Conservation (phyloP, 805 yeast genomes). For the Cyberlindnera galapagoensis region DNA sequence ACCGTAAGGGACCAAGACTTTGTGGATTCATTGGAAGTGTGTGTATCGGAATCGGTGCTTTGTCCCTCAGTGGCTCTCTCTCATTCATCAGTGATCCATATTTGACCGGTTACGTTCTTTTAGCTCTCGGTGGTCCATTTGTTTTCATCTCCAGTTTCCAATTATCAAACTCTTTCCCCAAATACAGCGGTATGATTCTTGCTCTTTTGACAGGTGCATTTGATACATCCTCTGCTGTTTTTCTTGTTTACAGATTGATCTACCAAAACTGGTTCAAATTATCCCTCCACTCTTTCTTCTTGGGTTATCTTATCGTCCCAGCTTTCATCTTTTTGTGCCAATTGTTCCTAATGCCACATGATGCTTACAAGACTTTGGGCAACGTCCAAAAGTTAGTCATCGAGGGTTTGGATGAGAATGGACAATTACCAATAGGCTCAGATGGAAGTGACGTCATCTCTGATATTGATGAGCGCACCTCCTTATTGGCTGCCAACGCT, state of each 20-base stretch:
- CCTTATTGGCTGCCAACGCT: conserved; percentile 21
- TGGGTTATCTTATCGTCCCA: conserved; percentile 66
- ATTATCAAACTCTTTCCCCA: conserved; percentile 80
- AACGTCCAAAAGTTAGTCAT: conserved; percentile 61
- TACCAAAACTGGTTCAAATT: conserved; percentile 39
- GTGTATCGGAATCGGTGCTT: conserved; percentile 51
- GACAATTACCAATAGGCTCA: conserved; percentile 37
- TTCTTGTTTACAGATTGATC: conserved; percentile 61
- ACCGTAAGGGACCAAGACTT: conserved; percentile 71
- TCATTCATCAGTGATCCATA: conserved; percentile 50
- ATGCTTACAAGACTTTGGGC: conserved; percentile 67
- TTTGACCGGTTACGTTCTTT: conserved; percentile 60
- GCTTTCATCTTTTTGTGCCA: conserved; percentile 70
- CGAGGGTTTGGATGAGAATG: conserved; percentile 70
- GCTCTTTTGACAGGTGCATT: conserved; percentile 91
- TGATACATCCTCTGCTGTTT: conserved; percentile 87
- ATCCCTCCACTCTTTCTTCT: conserved; percentile 55
- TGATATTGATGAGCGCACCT: conserved; percentile 33
- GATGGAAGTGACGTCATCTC: conserved; percentile 38
- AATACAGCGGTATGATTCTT: conserved; percentile 69
- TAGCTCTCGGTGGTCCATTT: conserved; percentile 93
- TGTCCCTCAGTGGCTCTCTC: conserved; percentile 37
- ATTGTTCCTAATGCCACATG: conserved; percentile 69
- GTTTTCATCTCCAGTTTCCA: conserved; percentile 88
- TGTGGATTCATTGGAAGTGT: conserved; percentile 71